These are phyloP conservation scores for Phyllosticta citribraziliensis DNA, from an alignment of 2,329 filamentous ascomycete species.

Conservation along the genomic window DNA sequence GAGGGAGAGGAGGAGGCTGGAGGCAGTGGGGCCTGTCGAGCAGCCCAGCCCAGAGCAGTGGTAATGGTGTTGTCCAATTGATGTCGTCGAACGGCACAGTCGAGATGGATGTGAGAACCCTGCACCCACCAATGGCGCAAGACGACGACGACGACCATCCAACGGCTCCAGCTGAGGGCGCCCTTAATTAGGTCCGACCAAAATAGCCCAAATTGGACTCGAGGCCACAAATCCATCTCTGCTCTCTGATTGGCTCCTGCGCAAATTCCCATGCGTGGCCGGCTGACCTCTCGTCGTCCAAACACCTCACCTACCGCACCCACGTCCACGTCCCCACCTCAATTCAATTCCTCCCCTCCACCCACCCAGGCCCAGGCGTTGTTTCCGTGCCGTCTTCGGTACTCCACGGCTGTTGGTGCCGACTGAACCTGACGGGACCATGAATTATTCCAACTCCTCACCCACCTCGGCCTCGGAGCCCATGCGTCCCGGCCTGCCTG, in stretches of 20 bases:
- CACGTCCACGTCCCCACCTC: not conserved
- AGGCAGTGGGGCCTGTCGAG: not conserved
- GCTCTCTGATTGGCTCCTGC: conserved; percentile 2
- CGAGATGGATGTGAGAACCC: no score
- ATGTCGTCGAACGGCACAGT: conserved; percentile 23
- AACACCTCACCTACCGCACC: not conserved
- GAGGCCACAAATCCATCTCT: not conserved
- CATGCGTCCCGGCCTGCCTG: not conserved
- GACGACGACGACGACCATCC: no score
- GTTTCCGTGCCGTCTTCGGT: not conserved
- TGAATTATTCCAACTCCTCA: not conserved
- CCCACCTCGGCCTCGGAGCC: not conserved
- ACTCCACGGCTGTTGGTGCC: not conserved
- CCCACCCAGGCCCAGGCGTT: no score
- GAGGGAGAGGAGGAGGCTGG: conserved; percentile 1
- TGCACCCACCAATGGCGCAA: no score
- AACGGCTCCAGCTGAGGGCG: no score
- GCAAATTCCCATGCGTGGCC: conserved; percentile 8
- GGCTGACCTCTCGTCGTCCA: conserved; percentile 4
- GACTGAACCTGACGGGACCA: not conserved
- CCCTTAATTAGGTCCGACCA: not conserved
- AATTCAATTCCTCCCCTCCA: not conserved
- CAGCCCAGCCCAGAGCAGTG: not conserved
- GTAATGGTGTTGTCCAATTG: conserved; percentile 3
- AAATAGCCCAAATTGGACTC: not conserved